Evolutionary conservation across 2,329 filamentous ascomycete species (phyloP).

Genomic region (Phyllosticta citribraziliensis): DNA sequence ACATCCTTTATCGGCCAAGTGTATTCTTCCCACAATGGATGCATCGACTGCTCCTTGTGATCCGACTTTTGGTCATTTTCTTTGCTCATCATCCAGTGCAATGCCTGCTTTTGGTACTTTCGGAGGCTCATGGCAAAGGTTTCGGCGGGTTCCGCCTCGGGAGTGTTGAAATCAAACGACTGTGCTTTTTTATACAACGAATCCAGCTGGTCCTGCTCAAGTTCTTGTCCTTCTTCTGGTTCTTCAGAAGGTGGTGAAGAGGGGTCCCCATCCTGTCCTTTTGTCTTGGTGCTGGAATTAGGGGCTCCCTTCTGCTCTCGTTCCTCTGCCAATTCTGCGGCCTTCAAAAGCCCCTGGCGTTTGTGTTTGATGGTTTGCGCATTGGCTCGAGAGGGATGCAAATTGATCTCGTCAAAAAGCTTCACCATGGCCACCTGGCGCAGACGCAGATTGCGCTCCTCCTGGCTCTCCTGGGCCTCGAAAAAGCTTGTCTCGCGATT

Average conservation of each 20-base stretch:
- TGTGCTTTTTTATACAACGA: slow-evolving; percentile 91
- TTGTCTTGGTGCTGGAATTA: slow-evolving; percentile 12
- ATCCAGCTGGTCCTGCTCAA: slow-evolving; percentile 93
- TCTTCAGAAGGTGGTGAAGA: slow-evolving; percentile 46
- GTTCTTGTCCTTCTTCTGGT: slow-evolving; percentile 74
- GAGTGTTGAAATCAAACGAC: slow-evolving; percentile 89
- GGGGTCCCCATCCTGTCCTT: slow-evolving; percentile 23
- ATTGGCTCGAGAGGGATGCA: slow-evolving; percentile 67
- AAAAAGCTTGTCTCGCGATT: slow-evolving; percentile 68
- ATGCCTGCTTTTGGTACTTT: slow-evolving; percentile 88
- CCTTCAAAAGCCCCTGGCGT: slow-evolving; percentile 72
- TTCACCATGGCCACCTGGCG: slow-evolving; percentile 82
- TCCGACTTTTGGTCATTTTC: slow-evolving; percentile 69
- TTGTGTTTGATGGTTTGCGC: slow-evolving; percentile 66
- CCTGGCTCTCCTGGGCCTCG: slow-evolving; percentile 73
- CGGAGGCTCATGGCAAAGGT: slow-evolving; percentile 76
- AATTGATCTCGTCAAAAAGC: slow-evolving; percentile 78
- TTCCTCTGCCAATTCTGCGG: slow-evolving; percentile 80
- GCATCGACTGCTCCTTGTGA: slow-evolving; percentile 69
- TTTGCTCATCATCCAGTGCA: slow-evolving; percentile 94
- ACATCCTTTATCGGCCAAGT: slow-evolving; percentile 78
- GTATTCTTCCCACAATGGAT: slow-evolving; percentile 96
- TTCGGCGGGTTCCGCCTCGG: slow-evolving; percentile 70
- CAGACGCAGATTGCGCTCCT: slow-evolving; percentile 74
- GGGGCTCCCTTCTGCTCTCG: slow-evolving; percentile 32